These are phyloP conservation scores for Schizosaccharomyces cryophilus DNA, from an alignment of 805 yeast genomes.

Conservation along the genomic window DNA sequence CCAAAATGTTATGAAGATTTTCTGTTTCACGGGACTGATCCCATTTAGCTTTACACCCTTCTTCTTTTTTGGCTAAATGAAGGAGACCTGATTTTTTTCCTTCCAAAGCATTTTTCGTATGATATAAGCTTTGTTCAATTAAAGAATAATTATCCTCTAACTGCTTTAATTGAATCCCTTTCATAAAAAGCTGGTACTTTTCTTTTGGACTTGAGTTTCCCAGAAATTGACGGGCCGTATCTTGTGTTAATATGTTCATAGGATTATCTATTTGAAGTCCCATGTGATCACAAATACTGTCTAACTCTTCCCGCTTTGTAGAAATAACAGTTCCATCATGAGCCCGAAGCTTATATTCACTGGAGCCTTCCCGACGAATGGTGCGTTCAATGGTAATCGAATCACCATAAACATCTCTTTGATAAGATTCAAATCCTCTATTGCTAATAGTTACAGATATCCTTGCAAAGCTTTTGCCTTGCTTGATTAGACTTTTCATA, in stretches of 20 bases:
- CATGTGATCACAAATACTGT: conserved; percentile 41
- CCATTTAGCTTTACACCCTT: conserved; percentile 12
- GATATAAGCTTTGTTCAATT: conserved; percentile 19
- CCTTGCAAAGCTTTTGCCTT: conserved; percentile 40
- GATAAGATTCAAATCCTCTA: conserved; percentile 39
- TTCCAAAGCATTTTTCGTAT: conserved; percentile 12
- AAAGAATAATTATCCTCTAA: conserved; percentile 20
- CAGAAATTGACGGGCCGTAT: conserved; percentile 72
- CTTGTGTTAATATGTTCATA: conserved; percentile 78
- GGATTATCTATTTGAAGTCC: conserved; percentile 72
- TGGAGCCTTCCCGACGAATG: conserved; percentile 27
- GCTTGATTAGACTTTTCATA: conserved; percentile 44
- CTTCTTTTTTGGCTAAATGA: conserved; percentile 17
- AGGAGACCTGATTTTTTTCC: conserved; percentile 16
- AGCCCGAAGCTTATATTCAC: conserved; percentile 31
- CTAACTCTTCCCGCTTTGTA: conserved; percentile 37
- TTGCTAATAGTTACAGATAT: conserved; percentile 41
- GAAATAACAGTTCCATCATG: conserved; percentile 29
- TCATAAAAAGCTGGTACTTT: conserved; percentile 56
- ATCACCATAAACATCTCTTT: conserved; percentile 41
- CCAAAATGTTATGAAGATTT: conserved; percentile 3
- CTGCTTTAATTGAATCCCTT: conserved; percentile 51
- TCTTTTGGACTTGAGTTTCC: conserved; percentile 48
- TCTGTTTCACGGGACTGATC: conserved; percentile 6
- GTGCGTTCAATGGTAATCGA: conserved; percentile 47